A percentile compares a stretch with the other conserved stretches of the same genome.
Conservation (phyloP, 163 green algal genomes). For the Smithsoniella earleae region DNA sequence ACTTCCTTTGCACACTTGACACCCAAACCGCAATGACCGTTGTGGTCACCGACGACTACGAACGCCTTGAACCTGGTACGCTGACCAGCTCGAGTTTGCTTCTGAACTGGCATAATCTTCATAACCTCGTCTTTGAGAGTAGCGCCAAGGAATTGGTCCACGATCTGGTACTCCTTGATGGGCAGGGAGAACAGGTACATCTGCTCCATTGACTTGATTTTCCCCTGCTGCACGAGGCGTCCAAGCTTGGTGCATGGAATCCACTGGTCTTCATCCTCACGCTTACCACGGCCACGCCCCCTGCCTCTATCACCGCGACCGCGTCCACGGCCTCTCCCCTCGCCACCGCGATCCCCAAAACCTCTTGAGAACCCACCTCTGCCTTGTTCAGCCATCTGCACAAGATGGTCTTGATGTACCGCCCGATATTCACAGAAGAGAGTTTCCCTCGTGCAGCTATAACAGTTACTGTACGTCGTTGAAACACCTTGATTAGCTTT, state of each 20-base stretch:
- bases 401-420: too few relatives aligned
- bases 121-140: slow-evolving; percentile 88
- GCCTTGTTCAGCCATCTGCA: slow-evolving; percentile 43
- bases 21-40: slow-evolving; percentile 94
- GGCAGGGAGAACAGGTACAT: slow-evolving; percentile 99
- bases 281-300: slow-evolving; percentile 55
- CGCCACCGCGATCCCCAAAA: slow-evolving; percentile 56
- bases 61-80: slow-evolving; percentile 99
- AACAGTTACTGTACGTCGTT: background rate
- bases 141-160: slow-evolving; percentile 89
- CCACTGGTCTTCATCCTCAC: slow-evolving; percentile 94
- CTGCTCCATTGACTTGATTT: slow-evolving; percentile 96
- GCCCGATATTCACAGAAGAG: too few relatives aligned
- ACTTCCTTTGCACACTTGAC: slow-evolving; percentile 99
- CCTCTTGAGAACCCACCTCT: slow-evolving; percentile 70
- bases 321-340: slow-evolving; percentile 47
- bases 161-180: slow-evolving; percentile 99
- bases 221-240: slow-evolving; percentile 88
- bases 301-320: slow-evolving; percentile 48
- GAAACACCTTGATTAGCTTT: background rate
- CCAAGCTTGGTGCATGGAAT: slow-evolving; percentile 97
- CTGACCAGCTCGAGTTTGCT: slow-evolving; percentile 98
- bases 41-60: slow-evolving; percentile 94
- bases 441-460: too few relatives aligned
- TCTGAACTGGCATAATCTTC: slow-evolving; percentile 99